A percentile compares a stretch with the other conserved stretches of the same genome.
These are phyloP conservation scores for Puccinia triticina DNA, from an alignment of 1,284 basidiomycete genomes.

Conservation along the genomic window DNA sequence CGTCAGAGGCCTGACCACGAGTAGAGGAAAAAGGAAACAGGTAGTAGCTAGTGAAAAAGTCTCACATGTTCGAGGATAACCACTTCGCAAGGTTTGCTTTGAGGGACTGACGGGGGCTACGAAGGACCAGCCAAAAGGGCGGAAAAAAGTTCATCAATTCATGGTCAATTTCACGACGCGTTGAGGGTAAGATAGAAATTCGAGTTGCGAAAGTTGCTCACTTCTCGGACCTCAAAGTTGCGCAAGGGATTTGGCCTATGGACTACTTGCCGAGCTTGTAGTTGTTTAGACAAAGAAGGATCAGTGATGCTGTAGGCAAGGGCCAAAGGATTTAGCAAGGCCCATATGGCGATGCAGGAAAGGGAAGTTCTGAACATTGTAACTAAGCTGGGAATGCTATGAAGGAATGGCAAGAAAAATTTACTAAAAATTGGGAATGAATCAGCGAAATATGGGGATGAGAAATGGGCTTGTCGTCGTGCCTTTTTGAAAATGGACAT, in stretches of 20 bases:
- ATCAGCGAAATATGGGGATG: too few species aligned
- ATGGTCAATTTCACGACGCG: background rate
- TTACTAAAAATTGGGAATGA: background rate
- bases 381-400: background rate
- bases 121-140: background rate
- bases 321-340: background rate
- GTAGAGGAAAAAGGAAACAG: background rate
- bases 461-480: background rate
- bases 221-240: slow-evolving; percentile 48
- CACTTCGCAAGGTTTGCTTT: slow-evolving; percentile 25
- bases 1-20: background rate
- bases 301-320: background rate
- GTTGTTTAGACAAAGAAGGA: background rate
- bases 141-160: background rate
- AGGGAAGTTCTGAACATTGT: background rate
- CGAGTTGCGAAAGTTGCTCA: background rate
- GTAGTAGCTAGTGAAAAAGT: background rate
- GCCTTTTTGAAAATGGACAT: background rate
- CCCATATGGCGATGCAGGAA: background rate
- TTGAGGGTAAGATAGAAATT: background rate
- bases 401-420: background rate
- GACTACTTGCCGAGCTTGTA: slow-evolving; percentile 22
- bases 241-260: slow-evolving; percentile 13
- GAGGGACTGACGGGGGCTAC: slow-evolving; percentile 39
- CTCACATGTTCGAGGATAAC: slow-evolving; percentile 35